Percentiles rank a stretch among this genome's conserved stretches.
These are phyloP conservation scores for Claviceps sorghi DNA, from an alignment of 2,329 filamentous ascomycete species.

Conservation along the genomic window DNA sequence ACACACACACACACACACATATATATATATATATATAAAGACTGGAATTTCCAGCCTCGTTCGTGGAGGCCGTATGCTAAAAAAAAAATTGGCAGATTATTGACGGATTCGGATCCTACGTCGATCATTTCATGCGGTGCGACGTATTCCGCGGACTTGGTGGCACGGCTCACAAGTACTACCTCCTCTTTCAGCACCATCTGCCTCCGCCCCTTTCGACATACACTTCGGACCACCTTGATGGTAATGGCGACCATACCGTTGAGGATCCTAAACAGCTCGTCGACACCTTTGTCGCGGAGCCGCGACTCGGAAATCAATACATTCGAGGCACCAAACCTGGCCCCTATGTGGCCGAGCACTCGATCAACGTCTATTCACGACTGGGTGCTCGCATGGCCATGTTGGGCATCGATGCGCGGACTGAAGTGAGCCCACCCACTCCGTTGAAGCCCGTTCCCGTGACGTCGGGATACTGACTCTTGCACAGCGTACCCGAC, in stretches of 20 bases:
- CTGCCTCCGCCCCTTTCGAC: slow-evolving; percentile 72
- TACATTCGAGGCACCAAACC: slow-evolving; percentile 68
- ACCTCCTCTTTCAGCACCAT: slow-evolving; percentile 95
- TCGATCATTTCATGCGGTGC: slow-evolving; percentile 84
- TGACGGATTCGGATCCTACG: slow-evolving; percentile 86
- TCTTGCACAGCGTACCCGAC: slow-evolving; percentile 54
- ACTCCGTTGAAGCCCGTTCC: neutral
- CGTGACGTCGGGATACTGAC: neutral
- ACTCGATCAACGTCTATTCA: slow-evolving; percentile 76
- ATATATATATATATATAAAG: no score
- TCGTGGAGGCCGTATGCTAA: neutral
- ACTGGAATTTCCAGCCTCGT: neutral
- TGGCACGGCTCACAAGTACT: slow-evolving; percentile 91
- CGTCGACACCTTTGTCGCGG: slow-evolving; percentile 56
- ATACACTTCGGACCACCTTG: slow-evolving; percentile 49
- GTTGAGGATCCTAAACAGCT: slow-evolving; percentile 58
- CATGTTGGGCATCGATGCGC: slow-evolving; percentile 79
- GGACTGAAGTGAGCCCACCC: slow-evolving; percentile 53
- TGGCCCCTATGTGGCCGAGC: slow-evolving; percentile 79
- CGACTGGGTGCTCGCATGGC: slow-evolving; percentile 69
- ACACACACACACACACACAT: no score
- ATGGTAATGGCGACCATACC: slow-evolving; percentile 22
- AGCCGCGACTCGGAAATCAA: slow-evolving; percentile 42
- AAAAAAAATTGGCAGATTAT: slow-evolving; percentile 53
- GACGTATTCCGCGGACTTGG: slow-evolving; percentile 86